Percentiles rank a stretch among this genome's conserved stretches.
phyloP scores from a whole-genome alignment of 371 early-diverging fungal species.

The Mucor mucedo region DNA sequence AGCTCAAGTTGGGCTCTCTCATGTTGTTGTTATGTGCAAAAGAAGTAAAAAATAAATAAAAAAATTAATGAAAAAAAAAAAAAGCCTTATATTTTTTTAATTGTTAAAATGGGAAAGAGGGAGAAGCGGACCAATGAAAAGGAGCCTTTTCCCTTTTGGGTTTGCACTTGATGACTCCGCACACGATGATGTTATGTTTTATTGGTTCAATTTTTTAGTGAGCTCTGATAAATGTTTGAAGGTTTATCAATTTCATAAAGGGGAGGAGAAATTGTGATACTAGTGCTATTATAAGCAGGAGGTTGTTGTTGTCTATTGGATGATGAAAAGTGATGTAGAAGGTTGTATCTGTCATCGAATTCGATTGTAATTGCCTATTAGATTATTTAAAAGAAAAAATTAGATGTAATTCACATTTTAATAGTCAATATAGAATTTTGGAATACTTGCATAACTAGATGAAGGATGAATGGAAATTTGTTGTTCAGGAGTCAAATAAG shows the following conservation, averaged over 20 bases:
- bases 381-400: constrained; percentile 1
- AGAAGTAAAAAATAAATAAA: constrained; percentile 11
- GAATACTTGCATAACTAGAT: constrained; percentile 39
- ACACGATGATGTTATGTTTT: neutral
- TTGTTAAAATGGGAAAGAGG: neutral
- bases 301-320: constrained; percentile 20
- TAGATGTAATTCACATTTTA: neutral
- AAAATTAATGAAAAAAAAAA: constrained; percentile 1
- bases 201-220: neutral
- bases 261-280: constrained; percentile 12
- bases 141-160: neutral
- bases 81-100: neutral
- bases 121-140: neutral
- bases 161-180: constrained; percentile 1
- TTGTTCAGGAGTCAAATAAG: constrained; percentile 35
- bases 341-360: constrained; percentile 48
- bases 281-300: constrained; percentile 30
- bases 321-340: constrained; percentile 43
- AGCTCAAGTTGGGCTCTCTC: constrained; percentile 85
- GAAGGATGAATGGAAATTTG: constrained; percentile 22
- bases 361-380: constrained; percentile 47
- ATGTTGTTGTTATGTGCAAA: constrained; percentile 40
- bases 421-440: neutral
- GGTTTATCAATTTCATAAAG: constrained; percentile 23
- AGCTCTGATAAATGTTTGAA: constrained; percentile 26